Evolutionary conservation across 148 eudicot genomes (phyloP), one percentile per base, ranked within the genome.

Genomic region (Rhododendron griersonianum): DNA sequence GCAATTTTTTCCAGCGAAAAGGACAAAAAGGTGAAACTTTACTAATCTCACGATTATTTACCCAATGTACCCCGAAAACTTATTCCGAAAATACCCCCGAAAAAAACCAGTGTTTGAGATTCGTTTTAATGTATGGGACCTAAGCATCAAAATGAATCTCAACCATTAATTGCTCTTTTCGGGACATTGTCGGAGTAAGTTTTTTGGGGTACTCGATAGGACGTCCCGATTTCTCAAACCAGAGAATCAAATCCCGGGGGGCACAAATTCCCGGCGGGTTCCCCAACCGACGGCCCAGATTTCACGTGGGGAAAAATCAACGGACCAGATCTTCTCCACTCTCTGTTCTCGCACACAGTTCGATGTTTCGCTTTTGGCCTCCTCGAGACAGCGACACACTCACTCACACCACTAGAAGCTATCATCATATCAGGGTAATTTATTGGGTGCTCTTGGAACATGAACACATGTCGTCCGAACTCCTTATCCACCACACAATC

Each of bases 361-460:
- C 78, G 85, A 83, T 67, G 78, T 67, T 45, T 30, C 51, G 44
- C 85, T 83, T 83, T 83, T 59, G 78, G 78, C 85, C 85, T 47
- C 85, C 85, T 67, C 85, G 28, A 82, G 84, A 83, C 85, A 67
- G 85, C 78, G 85, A 83, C 78, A 28, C 59, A 80, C 59, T 80
- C 82, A 79, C 61, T 77, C 61, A 48, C 41, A 4, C 33, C 82
- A 80, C 82, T 7, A n/a, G 18, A 37, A n/a, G 16, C 81, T 39
- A 75, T 35, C 79, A 75, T 39, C 78, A 76, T 16, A 4, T 71
- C 76, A 13, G 39, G 76, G 39, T 1, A 30, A 71, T 13, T 71
- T 30, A 30, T 71, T 33, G 76, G 16, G 39, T 71, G 41, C 76
- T 30, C 19, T 33, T 1, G 76, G 37, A 71, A 71, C 76, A 71